Base-by-base conservation (phyloP, 495 filamentous ascomycete genomes). In the Apiosordaria backusii region DNA sequence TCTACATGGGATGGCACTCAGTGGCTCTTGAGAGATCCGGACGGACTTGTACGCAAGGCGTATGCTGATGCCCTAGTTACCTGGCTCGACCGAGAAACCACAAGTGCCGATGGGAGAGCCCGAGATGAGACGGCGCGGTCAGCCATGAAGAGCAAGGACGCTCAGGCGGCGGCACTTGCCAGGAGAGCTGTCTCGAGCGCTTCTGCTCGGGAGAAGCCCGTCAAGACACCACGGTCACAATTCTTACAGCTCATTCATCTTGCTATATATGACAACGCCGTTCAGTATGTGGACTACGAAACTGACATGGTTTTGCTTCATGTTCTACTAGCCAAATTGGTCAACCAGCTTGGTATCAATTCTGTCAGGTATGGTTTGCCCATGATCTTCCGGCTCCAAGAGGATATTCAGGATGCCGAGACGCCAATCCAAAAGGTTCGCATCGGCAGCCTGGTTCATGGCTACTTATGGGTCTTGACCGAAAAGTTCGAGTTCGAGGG, bases 1-100 rank as follows among this genome's bases (percentile, higher is more conserved):
- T 82, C 89, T 50, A 88, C 91, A 0, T 97, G 93, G 93, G 92
- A 97, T 75, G 91, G 91, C 15, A 96, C 93, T 0, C 91, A 97
- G 63, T 95, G 91, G 87, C 84, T 97, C 57, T 78, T 97, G 22
- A 85, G 90, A 19, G 93, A 97, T 72, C 81, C 86, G 13, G 88
- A 92, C 69, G 84, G 83, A 21, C 82, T 87, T 22, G 93, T 97
- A 54, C 85, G 92, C 57, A 87, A 88, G 71, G 90, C 92, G 1
- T 97, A 97, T 71, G 86, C 85, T 7, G 90, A 96, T 74, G 90
- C 92, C 10, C 77, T 97, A 10, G 74, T 90, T 24, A 89, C 89
- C 6, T 97, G 93, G 92, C 78, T 96, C 55, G 84, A 88, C 60
- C 80, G 89, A 18, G 93, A 97, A 76, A 91, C 91, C 35, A 90